A percentile compares a stretch with the other conserved stretches of the same genome.
Evolutionary conservation across 2,329 filamentous ascomycete genomes (phyloP).

Genomic region (Stagonosporopsis vannaccii): DNA sequence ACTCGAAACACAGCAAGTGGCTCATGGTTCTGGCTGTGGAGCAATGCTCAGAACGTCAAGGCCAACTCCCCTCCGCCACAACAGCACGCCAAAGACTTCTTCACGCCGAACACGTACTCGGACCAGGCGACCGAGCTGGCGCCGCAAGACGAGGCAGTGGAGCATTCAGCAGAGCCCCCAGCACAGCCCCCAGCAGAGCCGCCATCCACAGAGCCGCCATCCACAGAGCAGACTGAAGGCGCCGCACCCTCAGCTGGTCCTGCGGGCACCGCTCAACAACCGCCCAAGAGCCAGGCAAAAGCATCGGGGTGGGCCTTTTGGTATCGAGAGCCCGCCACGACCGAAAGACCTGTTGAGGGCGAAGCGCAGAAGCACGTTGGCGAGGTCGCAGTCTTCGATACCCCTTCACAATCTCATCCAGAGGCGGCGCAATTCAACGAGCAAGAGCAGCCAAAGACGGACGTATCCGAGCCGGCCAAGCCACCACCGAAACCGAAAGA

Average conservation of each 20-base stretch:
- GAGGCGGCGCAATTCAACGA: constrained; percentile 62
- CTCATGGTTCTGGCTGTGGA: constrained; percentile 61
- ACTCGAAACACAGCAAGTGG: constrained; percentile 34
- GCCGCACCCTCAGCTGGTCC: not conserved
- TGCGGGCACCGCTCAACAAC: constrained; percentile 16
- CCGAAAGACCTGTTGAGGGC: constrained; percentile 63
- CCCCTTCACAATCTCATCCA: constrained; percentile 58
- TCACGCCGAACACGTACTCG: constrained; percentile 12
- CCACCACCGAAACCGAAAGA: constrained; percentile 26
- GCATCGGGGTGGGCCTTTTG: constrained; percentile 81
- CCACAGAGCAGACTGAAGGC: not conserved
- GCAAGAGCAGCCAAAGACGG: constrained; percentile 38
- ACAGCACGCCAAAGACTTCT: constrained; percentile 19
- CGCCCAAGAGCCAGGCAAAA: constrained; percentile 51
- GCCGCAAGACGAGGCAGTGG: not conserved
- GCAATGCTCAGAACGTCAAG: constrained; percentile 54
- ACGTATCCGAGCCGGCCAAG: constrained; percentile 28
- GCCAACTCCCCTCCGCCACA: constrained; percentile 33
- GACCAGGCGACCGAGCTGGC: constrained; percentile 18
- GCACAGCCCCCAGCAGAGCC: constrained; percentile 2
- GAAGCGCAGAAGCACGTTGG: constrained; percentile 64
- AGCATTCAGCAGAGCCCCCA: not conserved
- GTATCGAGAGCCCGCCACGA: constrained; percentile 66
- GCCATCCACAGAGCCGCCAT: not conserved
- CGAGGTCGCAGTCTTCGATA: constrained; percentile 59